Evolutionary conservation across 2,329 filamentous ascomycete species (phyloP), one percentile per base, ranked within the genome.

Genomic region (Fusarium aywerte): DNA sequence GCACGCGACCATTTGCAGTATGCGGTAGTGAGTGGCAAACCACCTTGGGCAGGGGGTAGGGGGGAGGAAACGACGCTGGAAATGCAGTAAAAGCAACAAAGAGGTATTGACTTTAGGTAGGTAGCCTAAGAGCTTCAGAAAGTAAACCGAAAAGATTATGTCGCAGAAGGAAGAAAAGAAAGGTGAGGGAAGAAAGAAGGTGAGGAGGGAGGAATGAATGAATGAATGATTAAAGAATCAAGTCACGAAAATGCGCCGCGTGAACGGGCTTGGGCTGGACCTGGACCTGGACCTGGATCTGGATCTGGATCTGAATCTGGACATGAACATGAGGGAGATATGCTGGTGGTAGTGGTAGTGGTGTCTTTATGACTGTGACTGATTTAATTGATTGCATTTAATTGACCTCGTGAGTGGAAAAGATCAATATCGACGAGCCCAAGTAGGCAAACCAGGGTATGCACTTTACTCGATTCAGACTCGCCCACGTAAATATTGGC

Each of bases 1-100:
- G 67, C 67, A 73, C 67, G 65, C 66, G 67, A 71, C 65, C 62
- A 63, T 33, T 61, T 69, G 65, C 62, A 38, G 39, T 67, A 64
- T 65, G 25, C 18, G 13, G 13, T 25, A 54, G 47, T 31, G 15
- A 48, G 61, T 66, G 56, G 51, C 49, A 52, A 66, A 65, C 48
- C 29, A 45, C 23, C 32, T 36, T 12, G 45, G 21, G 20, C 10
- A 36, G 57, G 54, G 48, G 25, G 32, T 12, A 20, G 49, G 52
- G 13, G 48, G 21, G 25, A 43, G 50, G 23, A 49, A 20, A 51
- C 32, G 57, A 58, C 23, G 42, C 54, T 65, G 33, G 29, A 52
- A 48, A n/a, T 18, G 23, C 21, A 49, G 12, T 9, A 27, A 48
- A 15, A 25, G n/a, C 21, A 36, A 36, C 13, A 36, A 49, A 38